Percentiles rank a stretch among this genome's conserved stretches.
phyloP scores from a whole-genome alignment of 2,329 filamentous ascomycete species.

The Trichoderma koningiopsis region DNA sequence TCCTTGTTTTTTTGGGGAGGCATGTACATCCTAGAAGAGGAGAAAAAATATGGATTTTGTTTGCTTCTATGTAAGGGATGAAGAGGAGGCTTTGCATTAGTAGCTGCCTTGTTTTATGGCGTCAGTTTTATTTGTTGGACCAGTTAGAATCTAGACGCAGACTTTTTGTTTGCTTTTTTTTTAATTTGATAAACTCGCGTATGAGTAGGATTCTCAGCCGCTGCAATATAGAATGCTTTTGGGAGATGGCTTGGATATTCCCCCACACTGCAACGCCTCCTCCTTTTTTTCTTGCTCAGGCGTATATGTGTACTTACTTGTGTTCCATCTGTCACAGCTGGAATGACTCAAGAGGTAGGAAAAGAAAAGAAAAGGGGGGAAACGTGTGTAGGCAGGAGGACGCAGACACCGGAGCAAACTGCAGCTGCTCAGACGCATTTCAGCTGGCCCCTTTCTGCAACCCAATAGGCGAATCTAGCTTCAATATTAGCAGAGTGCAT shows the following conservation, averaged over 20 bases:
- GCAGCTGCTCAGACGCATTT: neutral
- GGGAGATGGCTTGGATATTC: neutral
- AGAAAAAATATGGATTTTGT: neutral
- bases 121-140: slow-evolving; percentile 19
- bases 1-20: neutral
- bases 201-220: slow-evolving; percentile 21
- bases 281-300: neutral
- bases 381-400: neutral
- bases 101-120: slow-evolving; percentile 11
- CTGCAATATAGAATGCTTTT: slow-evolving; percentile 23
- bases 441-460: neutral
- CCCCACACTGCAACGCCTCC: neutral
- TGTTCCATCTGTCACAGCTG: neutral
- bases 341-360: neutral
- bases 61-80: neutral
- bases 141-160: slow-evolving; percentile 26
- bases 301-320: neutral
- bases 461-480: neutral
- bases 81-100: slow-evolving; percentile 13
- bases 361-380: neutral
- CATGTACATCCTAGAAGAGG: neutral
- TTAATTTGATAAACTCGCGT: neutral
- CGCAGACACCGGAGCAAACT: neutral
- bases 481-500: neutral
- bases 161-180: slow-evolving; percentile 25